phyloP scores from a whole-genome alignment of 106 monocot genomes.

The Amphibolis antarctica region DNA sequence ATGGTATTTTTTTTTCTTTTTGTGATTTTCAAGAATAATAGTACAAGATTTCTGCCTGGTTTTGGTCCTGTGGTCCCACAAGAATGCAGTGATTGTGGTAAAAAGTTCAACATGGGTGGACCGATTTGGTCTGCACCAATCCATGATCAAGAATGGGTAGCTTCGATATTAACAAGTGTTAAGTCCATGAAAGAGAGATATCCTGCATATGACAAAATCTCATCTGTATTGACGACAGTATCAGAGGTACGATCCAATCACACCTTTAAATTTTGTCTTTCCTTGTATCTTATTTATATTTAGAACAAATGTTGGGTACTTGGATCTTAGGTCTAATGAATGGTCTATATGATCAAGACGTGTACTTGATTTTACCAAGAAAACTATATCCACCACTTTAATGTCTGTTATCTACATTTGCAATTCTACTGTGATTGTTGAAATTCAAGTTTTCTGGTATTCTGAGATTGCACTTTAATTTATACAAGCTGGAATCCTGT shows the following conservation, averaged over 20 bases:
- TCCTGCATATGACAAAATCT: constrained; percentile 83
- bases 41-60: constrained; percentile 57
- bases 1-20: constrained; percentile 3
- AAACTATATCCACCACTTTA: background rate
- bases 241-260: constrained; percentile 53
- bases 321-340: background rate
- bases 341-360: no score
- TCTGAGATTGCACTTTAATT: no score
- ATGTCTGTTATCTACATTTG: background rate
- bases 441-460: no score
- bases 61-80: constrained; percentile 74
- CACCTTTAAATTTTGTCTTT: background rate
- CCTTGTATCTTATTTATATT: background rate
- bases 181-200: constrained; percentile 58
- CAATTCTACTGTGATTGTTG: background rate
- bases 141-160: constrained; percentile 77
- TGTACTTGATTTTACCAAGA: no score
- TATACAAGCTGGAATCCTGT: no score
- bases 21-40: constrained; percentile 49
- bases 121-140: constrained; percentile 98
- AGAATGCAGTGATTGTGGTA: constrained; percentile 73
- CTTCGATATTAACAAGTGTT: constrained; percentile 50
- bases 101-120: constrained; percentile 87
- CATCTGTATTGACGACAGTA: constrained; percentile 68
- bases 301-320: background rate